phyloP scores from a whole-genome alignment of 2,329 filamentous ascomycete species.

The Calonectria ilicicola region DNA sequence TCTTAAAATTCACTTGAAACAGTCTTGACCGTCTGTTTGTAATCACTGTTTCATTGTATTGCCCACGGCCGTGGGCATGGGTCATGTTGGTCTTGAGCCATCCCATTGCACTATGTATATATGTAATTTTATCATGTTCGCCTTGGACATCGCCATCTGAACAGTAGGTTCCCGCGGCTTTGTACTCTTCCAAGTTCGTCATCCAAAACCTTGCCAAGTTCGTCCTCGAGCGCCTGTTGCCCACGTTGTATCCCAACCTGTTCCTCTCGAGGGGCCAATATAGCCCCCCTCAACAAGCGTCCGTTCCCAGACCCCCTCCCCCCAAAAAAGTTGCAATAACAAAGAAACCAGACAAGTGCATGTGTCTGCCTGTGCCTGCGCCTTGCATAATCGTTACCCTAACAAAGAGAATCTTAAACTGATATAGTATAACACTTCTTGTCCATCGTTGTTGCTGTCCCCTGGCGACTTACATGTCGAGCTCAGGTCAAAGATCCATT shows the following conservation, averaged over 20 bases:
- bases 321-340: constrained; percentile 32
- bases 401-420: constrained; percentile 42
- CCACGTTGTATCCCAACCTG: constrained; percentile 37
- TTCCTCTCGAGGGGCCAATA: constrained; percentile 26
- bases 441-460: constrained; percentile 20
- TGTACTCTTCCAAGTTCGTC: constrained; percentile 21
- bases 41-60: constrained; percentile 10
- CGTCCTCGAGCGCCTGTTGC: constrained; percentile 18
- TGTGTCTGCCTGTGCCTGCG: constrained; percentile 36
- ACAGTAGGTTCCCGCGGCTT: constrained; percentile 25
- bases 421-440: constrained; percentile 33
- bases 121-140: constrained; percentile 8
- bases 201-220: constrained; percentile 33
- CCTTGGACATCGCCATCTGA: constrained; percentile 20
- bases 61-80: neutral
- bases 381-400: constrained; percentile 43
- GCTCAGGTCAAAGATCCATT: constrained; percentile 40
- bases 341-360: constrained; percentile 32
- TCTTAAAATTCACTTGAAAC: too few relatives aligned
- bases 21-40: neutral
- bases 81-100: neutral
- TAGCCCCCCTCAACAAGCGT: constrained; percentile 14
- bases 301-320: constrained; percentile 5
- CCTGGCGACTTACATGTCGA: constrained; percentile 19
- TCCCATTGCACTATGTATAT: constrained; percentile 11